Evolutionary conservation across 805 yeast species (phyloP).

Genomic region (Candida bentonensis): DNA sequence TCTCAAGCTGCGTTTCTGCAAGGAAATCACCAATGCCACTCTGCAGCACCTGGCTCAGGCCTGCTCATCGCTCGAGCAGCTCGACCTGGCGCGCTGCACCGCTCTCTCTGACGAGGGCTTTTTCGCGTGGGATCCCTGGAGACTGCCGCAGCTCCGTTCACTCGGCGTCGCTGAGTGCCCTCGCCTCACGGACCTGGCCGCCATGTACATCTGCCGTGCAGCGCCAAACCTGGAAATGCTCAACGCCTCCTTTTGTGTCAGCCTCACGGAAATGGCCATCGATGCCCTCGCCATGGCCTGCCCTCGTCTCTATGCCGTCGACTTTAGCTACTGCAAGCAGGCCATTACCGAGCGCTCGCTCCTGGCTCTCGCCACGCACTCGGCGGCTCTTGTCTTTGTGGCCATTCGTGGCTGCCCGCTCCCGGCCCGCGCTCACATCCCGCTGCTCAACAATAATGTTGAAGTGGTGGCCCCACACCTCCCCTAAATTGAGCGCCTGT

Average conservation of each 20-base stretch:
- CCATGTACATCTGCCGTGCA: slow-evolving; percentile 45
- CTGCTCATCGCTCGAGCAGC: slow-evolving; percentile 40
- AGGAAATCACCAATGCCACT: slow-evolving; percentile 53
- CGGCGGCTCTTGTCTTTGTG: neutral
- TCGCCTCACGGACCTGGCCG: slow-evolving; percentile 51
- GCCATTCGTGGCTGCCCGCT: neutral
- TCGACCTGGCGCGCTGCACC: slow-evolving; percentile 62
- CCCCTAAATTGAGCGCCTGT: too few species aligned
- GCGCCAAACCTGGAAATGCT: slow-evolving; percentile 43
- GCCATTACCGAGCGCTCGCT: slow-evolving; percentile 1
- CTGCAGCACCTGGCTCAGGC: slow-evolving; percentile 49
- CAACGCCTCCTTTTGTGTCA: slow-evolving; percentile 63
- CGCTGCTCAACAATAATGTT: neutral
- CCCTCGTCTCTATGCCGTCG: slow-evolving; percentile 18
- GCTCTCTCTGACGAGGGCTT: slow-evolving; percentile 67
- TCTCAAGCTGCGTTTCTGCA: slow-evolving; percentile 58
- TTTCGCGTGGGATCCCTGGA: slow-evolving; percentile 39
- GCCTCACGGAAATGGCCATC: slow-evolving; percentile 52
- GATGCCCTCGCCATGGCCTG: slow-evolving; percentile 59
- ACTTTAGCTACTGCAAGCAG: neutral
- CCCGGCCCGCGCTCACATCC: neutral
- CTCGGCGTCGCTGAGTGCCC: slow-evolving; percentile 60
- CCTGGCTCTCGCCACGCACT: neutral
- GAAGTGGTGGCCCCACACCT: too few species aligned
- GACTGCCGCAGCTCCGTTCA: slow-evolving; percentile 38